Conservation (phyloP, 1,139 yeast species). For the Blastobotrys petasosporus region DNA sequence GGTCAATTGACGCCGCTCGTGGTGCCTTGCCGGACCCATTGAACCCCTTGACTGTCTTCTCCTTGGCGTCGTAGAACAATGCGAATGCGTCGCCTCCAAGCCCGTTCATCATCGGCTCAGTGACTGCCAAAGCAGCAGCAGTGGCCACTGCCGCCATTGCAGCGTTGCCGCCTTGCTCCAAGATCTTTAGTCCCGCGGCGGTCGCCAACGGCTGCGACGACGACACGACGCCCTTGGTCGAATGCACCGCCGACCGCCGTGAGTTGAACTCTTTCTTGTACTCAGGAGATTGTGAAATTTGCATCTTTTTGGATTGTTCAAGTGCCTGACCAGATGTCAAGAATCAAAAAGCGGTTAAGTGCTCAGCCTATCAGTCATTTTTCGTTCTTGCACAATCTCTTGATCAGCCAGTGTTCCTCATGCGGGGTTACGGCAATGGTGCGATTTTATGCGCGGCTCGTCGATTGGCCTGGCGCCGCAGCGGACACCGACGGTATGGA, state of each 20-base stretch:
- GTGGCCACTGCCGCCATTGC: constrained; percentile 75
- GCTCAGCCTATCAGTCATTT: no score
- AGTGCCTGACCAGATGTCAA: no score
- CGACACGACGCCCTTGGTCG: constrained; percentile 67
- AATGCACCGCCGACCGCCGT: constrained; percentile 71
- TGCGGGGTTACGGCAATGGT: no score
- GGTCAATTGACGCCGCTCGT: constrained; percentile 44
- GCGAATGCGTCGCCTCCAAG: constrained; percentile 81
- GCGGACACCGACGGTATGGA: no score
- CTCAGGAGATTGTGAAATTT: no score
- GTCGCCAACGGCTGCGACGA: constrained; percentile 75
- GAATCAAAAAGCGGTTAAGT: no score
- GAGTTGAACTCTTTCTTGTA: constrained; percentile 33
- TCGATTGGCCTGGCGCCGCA: no score
- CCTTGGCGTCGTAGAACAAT: constrained; percentile 48
- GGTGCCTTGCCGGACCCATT: constrained; percentile 80
- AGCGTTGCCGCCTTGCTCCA: constrained; percentile 71
- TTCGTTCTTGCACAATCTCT: no score
- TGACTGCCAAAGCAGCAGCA: constrained; percentile 64
- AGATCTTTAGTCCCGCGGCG: constrained; percentile 63
- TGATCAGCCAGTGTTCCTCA: no score
- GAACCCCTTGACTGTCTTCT: constrained; percentile 53
- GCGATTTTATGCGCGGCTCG: no score
- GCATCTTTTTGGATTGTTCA: no score
- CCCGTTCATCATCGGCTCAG: constrained; percentile 76